A percentile compares a stretch with the other conserved stretches of the same genome.
Conservation (phyloP, 768 basidiomycete species). For the Phaffia tasmanica region DNA sequence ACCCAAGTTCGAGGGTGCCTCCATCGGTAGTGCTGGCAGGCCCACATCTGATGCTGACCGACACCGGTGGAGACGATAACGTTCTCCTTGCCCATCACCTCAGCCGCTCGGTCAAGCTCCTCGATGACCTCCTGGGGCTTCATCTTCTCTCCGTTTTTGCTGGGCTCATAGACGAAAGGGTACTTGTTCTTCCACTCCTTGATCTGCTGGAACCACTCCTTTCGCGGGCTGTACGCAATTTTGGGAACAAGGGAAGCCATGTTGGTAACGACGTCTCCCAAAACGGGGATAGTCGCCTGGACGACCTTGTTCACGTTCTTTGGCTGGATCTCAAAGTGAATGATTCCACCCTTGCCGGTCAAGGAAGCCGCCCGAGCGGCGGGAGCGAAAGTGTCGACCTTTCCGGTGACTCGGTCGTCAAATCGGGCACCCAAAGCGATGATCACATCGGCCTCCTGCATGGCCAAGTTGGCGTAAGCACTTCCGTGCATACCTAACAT, state of each 20-base stretch:
- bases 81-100: constrained; percentile 58
- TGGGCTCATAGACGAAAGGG: constrained; percentile 77
- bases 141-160: constrained; percentile 53
- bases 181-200: constrained; percentile 71
- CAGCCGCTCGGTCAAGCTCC: constrained; percentile 68
- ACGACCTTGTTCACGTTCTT: constrained; percentile 99
- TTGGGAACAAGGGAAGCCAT: constrained; percentile 66
- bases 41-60: constrained; percentile 99
- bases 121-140: constrained; percentile 97
- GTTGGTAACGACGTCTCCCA: constrained; percentile 84
- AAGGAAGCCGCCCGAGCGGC: constrained; percentile 74
- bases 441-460: constrained; percentile 95
- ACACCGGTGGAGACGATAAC: constrained; percentile 86
- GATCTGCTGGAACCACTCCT: constrained; percentile 74
- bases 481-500: constrained; percentile 99
- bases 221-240: constrained; percentile 53
- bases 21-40: constrained; percentile 89
- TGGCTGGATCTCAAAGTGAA: constrained; percentile 96
- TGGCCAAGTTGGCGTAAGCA: constrained; percentile 93
- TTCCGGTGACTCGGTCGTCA: constrained; percentile 95
- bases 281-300: constrained; percentile 81
- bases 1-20: constrained; percentile 69
- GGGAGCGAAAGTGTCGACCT: constrained; percentile 77
- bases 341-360: constrained; percentile 83
- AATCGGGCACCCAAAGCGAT: constrained; percentile 94